These are phyloP conservation scores for Cucumis melo DNA, from an alignment of 306 rosid species.

Conservation along the genomic window DNA sequence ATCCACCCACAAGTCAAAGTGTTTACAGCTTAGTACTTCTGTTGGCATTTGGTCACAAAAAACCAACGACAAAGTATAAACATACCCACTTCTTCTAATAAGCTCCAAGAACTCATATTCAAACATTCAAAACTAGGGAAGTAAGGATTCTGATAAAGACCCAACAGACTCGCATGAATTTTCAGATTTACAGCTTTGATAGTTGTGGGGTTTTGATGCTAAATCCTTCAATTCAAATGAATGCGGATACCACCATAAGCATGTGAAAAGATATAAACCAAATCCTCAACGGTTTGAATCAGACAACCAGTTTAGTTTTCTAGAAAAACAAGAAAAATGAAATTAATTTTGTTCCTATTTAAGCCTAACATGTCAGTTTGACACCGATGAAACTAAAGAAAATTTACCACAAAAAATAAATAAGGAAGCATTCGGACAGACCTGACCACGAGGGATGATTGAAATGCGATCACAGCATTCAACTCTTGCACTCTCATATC, in stretches of 20 bases:
- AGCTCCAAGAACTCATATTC: not conserved
- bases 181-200: not conserved
- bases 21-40: not conserved
- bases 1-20: not conserved
- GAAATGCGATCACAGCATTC: slow-evolving; percentile 90
- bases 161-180: not conserved
- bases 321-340: not conserved
- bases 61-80: not conserved
- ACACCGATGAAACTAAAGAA: not conserved
- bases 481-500: slow-evolving; percentile 63
- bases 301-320: not conserved
- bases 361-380: not conserved
- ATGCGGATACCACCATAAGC: not conserved
- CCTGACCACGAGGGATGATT: slow-evolving; percentile 95
- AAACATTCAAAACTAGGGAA: not conserved
- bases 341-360: not conserved
- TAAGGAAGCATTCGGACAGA: slow-evolving; percentile 8
- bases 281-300: not conserved
- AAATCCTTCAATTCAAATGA: not conserved
- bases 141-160: not conserved
- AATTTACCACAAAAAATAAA: not conserved
- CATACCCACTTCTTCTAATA: not conserved
- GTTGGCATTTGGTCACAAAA: not conserved
- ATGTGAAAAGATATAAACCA: not conserved
- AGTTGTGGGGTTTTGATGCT: not conserved